A percentile compares a stretch with the other conserved stretches of the same genome.
phyloP scores from a whole-genome alignment of 129 eudicot species.

The carrot (Daucus carota) region DNA sequence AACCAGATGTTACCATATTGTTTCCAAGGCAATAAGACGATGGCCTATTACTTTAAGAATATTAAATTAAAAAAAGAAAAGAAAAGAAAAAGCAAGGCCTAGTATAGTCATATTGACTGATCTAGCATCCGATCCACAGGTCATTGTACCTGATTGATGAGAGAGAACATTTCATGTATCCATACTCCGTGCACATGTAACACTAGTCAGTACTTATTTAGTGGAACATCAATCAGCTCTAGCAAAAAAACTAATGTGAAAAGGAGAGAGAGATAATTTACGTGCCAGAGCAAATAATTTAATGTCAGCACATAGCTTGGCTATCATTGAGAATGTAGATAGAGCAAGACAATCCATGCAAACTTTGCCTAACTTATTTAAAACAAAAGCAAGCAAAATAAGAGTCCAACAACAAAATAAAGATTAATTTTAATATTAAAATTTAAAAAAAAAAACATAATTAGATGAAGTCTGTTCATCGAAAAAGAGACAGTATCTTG shows the following conservation, averaged over 20 bases:
- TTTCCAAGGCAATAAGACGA: not conserved
- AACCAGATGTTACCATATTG: not conserved
- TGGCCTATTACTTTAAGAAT: not conserved
- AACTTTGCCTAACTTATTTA: not conserved
- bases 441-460: too few relatives aligned
- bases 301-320: not conserved
- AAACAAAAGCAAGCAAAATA: not conserved
- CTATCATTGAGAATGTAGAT: not conserved
- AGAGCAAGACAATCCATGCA: not conserved
- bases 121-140: not conserved
- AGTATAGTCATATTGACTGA: too few relatives aligned
- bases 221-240: not conserved
- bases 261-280: not conserved
- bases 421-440: too few relatives aligned
- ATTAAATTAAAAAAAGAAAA: too few relatives aligned
- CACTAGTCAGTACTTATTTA: not conserved
- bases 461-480: too few relatives aligned
- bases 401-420: not conserved
- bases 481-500: not conserved
- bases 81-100: too few relatives aligned
- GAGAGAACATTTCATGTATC: not conserved
- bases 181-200: not conserved
- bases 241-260: not conserved
- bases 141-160: not conserved
- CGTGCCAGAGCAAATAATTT: not conserved